Percentiles rank a stretch among this genome's conserved stretches.
Conservation (phyloP, 2,329 filamentous ascomycete species). For the Trichocomaceae sp. region DNA sequence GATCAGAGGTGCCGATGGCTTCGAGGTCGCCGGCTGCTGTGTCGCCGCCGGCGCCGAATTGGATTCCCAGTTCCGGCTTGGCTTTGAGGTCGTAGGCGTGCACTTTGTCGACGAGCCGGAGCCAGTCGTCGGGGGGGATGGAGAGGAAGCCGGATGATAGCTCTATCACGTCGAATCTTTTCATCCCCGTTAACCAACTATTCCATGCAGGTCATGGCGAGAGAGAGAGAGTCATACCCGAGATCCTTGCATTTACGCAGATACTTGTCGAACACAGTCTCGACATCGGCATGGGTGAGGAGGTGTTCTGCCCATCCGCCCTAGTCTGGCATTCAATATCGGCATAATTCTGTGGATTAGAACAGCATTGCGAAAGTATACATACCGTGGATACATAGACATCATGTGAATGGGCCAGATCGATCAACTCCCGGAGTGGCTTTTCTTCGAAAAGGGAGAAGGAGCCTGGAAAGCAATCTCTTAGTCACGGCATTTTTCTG, state of each 20-base stretch:
- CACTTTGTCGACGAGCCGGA: conserved; percentile 45
- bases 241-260: conserved; percentile 48
- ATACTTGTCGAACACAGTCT: conserved; percentile 46
- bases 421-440: conserved; percentile 42
- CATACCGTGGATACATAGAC: conserved; percentile 49
- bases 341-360: not conserved
- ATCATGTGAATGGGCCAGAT: conserved; percentile 44
- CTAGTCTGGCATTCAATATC: conserved; percentile 19
- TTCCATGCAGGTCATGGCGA: too few species aligned
- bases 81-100: conserved; percentile 45
- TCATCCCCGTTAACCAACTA: not conserved
- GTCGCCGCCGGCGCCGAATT: conserved; percentile 53
- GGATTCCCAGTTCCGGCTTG: conserved; percentile 52
- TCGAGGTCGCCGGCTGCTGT: conserved; percentile 43
- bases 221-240: conserved; percentile 25
- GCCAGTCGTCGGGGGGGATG: conserved; percentile 49
- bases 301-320: conserved; percentile 52
- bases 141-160: conserved; percentile 50
- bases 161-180: conserved; percentile 49
- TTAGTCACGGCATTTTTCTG: too few species aligned
- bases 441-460: conserved; percentile 47
- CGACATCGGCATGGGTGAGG: conserved; percentile 43
- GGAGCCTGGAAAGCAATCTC: too few species aligned
- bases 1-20: conserved; percentile 45
- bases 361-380: conserved; percentile 17